These are phyloP conservation scores for Lactifluus pinguis DNA, from an alignment of 768 basidiomycete genomes.

Conservation along the genomic window DNA sequence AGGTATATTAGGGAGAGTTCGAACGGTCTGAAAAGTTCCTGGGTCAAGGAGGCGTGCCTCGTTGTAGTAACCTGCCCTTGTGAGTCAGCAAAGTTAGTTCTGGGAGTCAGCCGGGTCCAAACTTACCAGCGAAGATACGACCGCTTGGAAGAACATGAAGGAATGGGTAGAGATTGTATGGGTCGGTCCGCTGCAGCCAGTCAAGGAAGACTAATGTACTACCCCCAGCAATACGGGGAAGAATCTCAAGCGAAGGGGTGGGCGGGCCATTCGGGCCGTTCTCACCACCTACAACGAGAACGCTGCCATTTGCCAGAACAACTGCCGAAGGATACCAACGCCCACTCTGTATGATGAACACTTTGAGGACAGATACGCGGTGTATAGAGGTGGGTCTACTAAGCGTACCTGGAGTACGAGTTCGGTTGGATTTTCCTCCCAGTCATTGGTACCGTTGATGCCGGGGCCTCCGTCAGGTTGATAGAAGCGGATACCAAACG, in stretches of 20 bases:
- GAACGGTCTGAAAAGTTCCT: conserved; percentile 50
- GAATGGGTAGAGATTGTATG: conserved; percentile 76
- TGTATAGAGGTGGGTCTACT: too few species aligned
- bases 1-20: conserved; percentile 60
- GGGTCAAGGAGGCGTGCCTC: conserved; percentile 71
- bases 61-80: conserved; percentile 58
- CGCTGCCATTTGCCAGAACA: conserved; percentile 62
- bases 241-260: conserved; percentile 60
- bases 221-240: conserved; percentile 60
- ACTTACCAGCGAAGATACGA: conserved; percentile 59
- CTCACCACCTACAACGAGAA: conserved; percentile 71
- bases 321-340: conserved; percentile 70
- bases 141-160: conserved; percentile 61
- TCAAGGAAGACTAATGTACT: conserved; percentile 51
- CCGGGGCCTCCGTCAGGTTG: conserved; percentile 60
- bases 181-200: conserved; percentile 63
- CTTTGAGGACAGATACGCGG: not conserved
- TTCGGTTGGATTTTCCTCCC: conserved; percentile 60
- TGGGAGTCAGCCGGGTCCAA: not conserved
- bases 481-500: conserved; percentile 64
- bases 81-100: not conserved
- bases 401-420: conserved; percentile 50
- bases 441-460: conserved; percentile 65
- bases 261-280: conserved; percentile 57
- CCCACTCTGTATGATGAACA: conserved; percentile 38